phyloP scores from a whole-genome alignment of 148 eudicot species.

The Camellia japonica region DNA sequence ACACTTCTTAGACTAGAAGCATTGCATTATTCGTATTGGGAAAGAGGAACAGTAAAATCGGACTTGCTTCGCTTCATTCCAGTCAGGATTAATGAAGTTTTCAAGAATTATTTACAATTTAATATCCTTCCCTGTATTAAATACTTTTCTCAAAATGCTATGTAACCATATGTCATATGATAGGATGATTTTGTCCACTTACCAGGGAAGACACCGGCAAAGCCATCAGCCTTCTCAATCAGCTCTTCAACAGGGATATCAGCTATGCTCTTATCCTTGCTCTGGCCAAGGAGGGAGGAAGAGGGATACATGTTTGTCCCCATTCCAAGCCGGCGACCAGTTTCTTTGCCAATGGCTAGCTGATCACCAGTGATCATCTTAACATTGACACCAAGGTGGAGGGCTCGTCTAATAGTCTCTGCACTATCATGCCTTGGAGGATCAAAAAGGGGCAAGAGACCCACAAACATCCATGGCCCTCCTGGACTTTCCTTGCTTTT shows the following conservation, averaged over 20 bases:
- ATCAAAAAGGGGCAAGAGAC: conserved; percentile 72
- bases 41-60: too few relatives aligned
- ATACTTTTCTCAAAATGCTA: neutral
- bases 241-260: conserved; percentile 69
- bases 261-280: conserved; percentile 55
- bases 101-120: neutral
- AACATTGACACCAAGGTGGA: conserved; percentile 81
- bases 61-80: too few relatives aligned
- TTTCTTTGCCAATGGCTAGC: conserved; percentile 80
- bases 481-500: conserved; percentile 72
- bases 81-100: too few relatives aligned
- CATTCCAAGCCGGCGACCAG: conserved; percentile 84
- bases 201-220: conserved; percentile 93
- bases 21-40: neutral
- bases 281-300: conserved; percentile 71
- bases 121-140: neutral
- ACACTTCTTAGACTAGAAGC: too few relatives aligned
- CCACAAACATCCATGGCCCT: conserved; percentile 67
- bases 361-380: conserved; percentile 95
- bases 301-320: conserved; percentile 88
- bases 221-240: conserved; percentile 80
- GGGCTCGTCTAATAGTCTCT: conserved; percentile 74
- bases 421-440: conserved; percentile 91
- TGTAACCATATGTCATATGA: neutral
- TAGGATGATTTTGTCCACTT: neutral